Base-by-base conservation (phyloP, 2,329 filamentous ascomycete genomes). In the Colletotrichum abscissum region DNA sequence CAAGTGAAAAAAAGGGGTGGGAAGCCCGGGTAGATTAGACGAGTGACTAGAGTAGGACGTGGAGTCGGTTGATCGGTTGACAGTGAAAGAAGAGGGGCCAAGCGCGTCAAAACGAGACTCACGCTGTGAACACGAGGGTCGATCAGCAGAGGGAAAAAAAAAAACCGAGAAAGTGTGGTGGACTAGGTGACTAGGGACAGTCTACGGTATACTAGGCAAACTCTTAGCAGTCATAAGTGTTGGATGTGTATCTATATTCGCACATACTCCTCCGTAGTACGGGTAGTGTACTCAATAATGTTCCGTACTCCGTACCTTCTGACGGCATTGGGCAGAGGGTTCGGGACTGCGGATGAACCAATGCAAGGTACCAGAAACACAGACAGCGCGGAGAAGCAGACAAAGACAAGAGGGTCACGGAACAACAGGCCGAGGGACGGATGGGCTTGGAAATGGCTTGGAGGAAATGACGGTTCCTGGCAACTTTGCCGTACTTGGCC, bases 21-120 rank as follows among this genome's bases (percentile, higher is more conserved):
- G 33, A 70, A 52, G 54, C 38, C 64, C 19, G 64, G 64, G 70
- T 73, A 65, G 67, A 70, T 73, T 70, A 73, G 64, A 69, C 67
- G 70, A 73, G 60, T 16, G 30, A 64, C 26, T 26, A 35, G 62
- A 42, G 22, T 22, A 30, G 26, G 33, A 64, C 62, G 49, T 64
- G 62, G 62, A 64, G 49, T 38, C 49, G 49, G 49, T 35, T 42
- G 28, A 46, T 38, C 49, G 49, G 49, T 35, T 42, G 28, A 46
- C 30, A 42, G 42, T 55, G 12, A 62, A 67, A 55, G 35, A 67
- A 62, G 30, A 55, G 57, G 42, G 58, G 68, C 63, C 46, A 42
- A 38, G 4, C 30, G 62, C 62, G 49, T 55, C 30, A 56, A 64
- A 30, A 42, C 19, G 49, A 64, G n/a, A 60, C 35, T 60, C 30